Conservation (phyloP, 176 grass and related monocot genomes). For the Oryza punctata region DNA sequence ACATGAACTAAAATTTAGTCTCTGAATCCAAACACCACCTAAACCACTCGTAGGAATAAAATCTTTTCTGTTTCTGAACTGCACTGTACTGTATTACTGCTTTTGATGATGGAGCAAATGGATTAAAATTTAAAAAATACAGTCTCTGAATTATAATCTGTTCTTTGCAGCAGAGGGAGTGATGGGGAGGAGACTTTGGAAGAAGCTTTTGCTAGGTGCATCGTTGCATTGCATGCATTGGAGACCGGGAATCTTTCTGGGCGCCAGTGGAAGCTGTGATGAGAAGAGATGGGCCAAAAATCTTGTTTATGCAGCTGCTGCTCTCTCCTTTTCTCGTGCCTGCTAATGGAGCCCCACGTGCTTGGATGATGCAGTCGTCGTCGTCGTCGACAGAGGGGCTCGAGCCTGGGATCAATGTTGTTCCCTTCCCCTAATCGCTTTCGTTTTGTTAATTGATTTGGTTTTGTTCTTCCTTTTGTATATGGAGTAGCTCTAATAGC, state of each 20-base stretch:
- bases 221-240: slow-evolving; percentile 24
- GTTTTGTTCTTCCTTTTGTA: slow-evolving; percentile 43
- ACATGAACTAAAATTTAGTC: too few relatives aligned
- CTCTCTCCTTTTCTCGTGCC: slow-evolving; percentile 23
- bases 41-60: too few relatives aligned
- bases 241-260: slow-evolving; percentile 46
- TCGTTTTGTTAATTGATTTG: slow-evolving; percentile 23
- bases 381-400: neutral
- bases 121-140: slow-evolving; percentile 8
- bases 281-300: slow-evolving; percentile 20
- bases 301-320: slow-evolving; percentile 1
- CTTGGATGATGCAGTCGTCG: neutral
- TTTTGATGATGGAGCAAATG: slow-evolving; percentile 11
- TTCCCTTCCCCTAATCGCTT: slow-evolving; percentile 28
- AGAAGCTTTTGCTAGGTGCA: slow-evolving; percentile 7
- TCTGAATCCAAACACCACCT: too few relatives aligned
- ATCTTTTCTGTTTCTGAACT: slow-evolving; percentile 21
- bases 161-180: slow-evolving; percentile 19
- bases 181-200: slow-evolving; percentile 31
- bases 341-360: slow-evolving; percentile 45
- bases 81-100: neutral
- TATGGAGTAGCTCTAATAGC: slow-evolving; percentile 36
- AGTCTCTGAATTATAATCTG: slow-evolving; percentile 38
- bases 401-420: neutral
- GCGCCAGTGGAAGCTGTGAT: slow-evolving; percentile 25